Conservation (phyloP, 805 yeast genomes). For the Kodamaea fukazawae region DNA sequence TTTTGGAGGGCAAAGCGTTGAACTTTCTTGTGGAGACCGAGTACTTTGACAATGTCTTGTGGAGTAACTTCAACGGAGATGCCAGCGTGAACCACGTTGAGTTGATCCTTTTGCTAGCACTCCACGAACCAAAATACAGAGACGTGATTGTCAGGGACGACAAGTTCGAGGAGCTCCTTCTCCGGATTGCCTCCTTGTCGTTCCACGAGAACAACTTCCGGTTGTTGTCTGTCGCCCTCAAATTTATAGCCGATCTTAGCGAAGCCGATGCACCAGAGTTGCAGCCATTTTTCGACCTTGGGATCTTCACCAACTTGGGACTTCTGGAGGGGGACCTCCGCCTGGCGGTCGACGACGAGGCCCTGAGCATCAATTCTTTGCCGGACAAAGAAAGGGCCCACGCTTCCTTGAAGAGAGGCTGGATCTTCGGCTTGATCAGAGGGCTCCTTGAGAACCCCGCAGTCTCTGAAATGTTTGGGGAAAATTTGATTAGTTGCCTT, state of each 20-base stretch:
- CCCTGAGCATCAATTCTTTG: no score
- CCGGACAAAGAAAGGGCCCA: no score
- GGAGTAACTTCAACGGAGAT: constrained; percentile 42
- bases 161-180: constrained; percentile 2
- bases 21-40: constrained; percentile 15
- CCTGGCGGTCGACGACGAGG: no score
- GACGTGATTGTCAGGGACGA: constrained; percentile 2
- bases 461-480: no score
- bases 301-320: no score
- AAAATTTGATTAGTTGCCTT: no score
- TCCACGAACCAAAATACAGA: constrained; percentile 8
- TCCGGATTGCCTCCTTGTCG: neutral
- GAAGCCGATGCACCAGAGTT: no score
- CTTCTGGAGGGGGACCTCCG: no score
- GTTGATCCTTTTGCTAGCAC: constrained; percentile 24
- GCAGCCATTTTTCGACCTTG: no score
- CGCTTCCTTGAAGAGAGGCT: no score
- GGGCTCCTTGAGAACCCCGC: no score
- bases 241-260: constrained; percentile 7
- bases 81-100: constrained; percentile 40
- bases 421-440: no score
- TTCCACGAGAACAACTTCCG: constrained; percentile 11
- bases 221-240: constrained; percentile 13
- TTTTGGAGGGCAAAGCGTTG: constrained; percentile 5
- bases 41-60: constrained; percentile 31